phyloP scores from a whole-genome alignment of 2,329 filamentous ascomycete genomes.

The Diaporthe citri region DNA sequence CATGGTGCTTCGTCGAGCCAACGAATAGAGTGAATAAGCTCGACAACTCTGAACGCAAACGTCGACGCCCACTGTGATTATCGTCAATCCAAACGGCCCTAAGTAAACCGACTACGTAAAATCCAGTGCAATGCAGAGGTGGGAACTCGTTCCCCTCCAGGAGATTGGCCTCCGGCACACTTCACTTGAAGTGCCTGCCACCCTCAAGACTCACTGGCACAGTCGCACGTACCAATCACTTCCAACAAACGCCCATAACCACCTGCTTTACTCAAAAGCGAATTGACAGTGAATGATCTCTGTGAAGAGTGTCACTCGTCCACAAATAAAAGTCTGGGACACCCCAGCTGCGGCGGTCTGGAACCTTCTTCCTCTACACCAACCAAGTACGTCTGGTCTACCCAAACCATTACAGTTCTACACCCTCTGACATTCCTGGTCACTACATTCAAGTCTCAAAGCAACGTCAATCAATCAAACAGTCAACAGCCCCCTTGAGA shows the following conservation, averaged over 20 bases:
- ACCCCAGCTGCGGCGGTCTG: not conserved
- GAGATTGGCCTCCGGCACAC: not conserved
- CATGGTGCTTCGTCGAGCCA: not conserved
- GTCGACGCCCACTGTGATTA: rapidly evolving
- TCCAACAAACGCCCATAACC: not conserved
- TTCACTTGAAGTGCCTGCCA: not conserved
- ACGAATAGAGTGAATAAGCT: not conserved
- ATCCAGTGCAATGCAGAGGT: too few species aligned
- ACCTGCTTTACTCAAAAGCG: not conserved
- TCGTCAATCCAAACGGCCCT: not conserved
- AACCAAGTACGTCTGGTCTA: too few species aligned
- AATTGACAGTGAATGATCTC: not conserved
- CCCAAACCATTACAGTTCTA: not conserved
- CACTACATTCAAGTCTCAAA: not conserved
- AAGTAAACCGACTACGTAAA: not conserved
- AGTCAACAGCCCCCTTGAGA: too few species aligned
- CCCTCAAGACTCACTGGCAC: not conserved
- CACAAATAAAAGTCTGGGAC: not conserved
- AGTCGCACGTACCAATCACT: not conserved
- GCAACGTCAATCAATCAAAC: not conserved
- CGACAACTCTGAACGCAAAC: not conserved
- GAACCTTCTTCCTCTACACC: not conserved
- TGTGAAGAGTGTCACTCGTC: not conserved
- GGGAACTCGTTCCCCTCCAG: not conserved
- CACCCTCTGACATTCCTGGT: not conserved